Percentiles rank a stretch among this genome's conserved stretches.
Evolutionary conservation across 352 stramenopile species (phyloP).

Genomic region (Globisporangium cederbergense): DNA sequence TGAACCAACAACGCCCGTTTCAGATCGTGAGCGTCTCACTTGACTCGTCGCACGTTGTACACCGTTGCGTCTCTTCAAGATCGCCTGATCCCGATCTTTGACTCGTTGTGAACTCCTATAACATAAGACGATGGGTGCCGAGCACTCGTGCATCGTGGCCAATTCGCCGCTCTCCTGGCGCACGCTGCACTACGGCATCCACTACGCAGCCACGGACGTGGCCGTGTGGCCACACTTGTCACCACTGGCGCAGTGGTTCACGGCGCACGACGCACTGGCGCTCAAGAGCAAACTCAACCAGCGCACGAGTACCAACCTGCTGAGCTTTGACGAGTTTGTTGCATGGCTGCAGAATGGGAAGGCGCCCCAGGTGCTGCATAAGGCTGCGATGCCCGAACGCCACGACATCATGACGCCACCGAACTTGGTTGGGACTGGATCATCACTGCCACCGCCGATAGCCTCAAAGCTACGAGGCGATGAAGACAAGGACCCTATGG

Average conservation of each 20-base stretch:
- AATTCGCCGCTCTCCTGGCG: slow-evolving; percentile 16
- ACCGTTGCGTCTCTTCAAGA: slow-evolving; percentile 17
- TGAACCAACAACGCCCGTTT: neutral
- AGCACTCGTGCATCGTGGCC: slow-evolving; percentile 26
- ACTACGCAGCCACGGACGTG: slow-evolving; percentile 51
- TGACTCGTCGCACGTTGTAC: neutral
- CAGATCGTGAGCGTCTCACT: neutral
- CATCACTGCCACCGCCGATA: neutral
- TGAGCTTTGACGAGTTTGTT: slow-evolving; percentile 46
- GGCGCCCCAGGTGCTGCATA: neutral
- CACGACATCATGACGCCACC: slow-evolving; percentile 49
- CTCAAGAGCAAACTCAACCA: slow-evolving; percentile 31
- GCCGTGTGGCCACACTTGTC: slow-evolving; percentile 57
- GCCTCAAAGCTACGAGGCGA: neutral
- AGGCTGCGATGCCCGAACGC: slow-evolving; percentile 13
- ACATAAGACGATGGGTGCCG: slow-evolving; percentile 28
- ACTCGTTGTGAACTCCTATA: neutral
- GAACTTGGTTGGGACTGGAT: slow-evolving; percentile 6
- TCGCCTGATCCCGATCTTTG: neutral
- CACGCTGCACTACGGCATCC: slow-evolving; percentile 38
- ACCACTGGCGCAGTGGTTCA: slow-evolving; percentile 65
- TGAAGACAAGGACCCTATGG: neutral
- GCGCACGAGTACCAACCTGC: slow-evolving; percentile 28
- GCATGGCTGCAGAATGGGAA: slow-evolving; percentile 32
- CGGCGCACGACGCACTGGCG: slow-evolving; percentile 36